Percentiles rank a stretch among this genome's conserved stretches.
phyloP scores from a whole-genome alignment of 2,329 filamentous ascomycete genomes.

The Ceratocystis eucalypticola region DNA sequence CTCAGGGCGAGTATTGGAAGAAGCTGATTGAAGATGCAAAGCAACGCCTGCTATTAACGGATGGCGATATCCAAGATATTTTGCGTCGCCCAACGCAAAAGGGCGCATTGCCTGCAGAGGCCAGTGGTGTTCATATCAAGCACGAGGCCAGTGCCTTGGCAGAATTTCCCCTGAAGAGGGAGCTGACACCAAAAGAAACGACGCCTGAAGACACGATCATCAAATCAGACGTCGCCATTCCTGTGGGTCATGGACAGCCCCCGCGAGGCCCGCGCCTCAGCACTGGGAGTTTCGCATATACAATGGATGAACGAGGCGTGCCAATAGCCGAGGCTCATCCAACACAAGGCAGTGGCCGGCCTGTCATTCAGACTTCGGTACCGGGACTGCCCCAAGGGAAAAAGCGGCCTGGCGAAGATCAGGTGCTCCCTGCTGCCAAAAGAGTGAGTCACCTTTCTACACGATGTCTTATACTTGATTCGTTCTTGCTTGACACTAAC shows the following conservation, averaged over 20 bases:
- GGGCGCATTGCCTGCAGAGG: conserved; percentile 24
- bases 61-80: conserved; percentile 42
- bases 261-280: not conserved
- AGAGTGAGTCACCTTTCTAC: conserved; percentile 27
- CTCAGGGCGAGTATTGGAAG: conserved; percentile 83
- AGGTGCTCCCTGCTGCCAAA: conserved; percentile 27
- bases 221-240: conserved; percentile 9
- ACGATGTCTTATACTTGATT: not conserved
- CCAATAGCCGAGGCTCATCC: conserved; percentile 20
- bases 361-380: conserved; percentile 30
- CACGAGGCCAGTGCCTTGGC: not conserved
- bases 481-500: not conserved
- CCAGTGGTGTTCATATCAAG: conserved; percentile 10
- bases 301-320: conserved; percentile 17
- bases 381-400: conserved; percentile 25
- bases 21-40: conserved; percentile 73
- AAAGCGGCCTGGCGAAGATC: conserved; percentile 32
- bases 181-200: not conserved
- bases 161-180: not conserved
- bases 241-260: conserved; percentile 11
- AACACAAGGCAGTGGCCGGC: conserved; percentile 24
- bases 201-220: not conserved
- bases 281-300: conserved; percentile 6
- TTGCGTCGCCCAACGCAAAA: conserved; percentile 34
- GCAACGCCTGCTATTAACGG: conserved; percentile 59